These are phyloP conservation scores for Puccinia brachypodii DNA, from an alignment of 1,284 basidiomycete genomes.

Conservation along the genomic window DNA sequence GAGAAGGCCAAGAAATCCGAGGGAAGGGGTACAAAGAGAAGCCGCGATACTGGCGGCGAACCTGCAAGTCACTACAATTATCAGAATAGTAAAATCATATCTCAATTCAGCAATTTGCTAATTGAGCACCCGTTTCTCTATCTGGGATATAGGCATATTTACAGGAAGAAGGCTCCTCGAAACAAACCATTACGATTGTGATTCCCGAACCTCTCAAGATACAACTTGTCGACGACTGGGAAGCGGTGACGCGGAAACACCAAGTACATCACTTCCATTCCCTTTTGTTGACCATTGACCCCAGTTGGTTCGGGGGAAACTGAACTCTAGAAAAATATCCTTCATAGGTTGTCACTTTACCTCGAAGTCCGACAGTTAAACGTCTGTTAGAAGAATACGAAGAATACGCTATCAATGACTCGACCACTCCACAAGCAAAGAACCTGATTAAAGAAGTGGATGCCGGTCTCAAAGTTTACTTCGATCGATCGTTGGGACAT, in stretches of 20 bases:
- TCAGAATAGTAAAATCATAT: background rate
- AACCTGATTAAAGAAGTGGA: conserved; percentile 71
- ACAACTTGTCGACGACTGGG: conserved; percentile 95
- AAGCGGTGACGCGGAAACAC: conserved; percentile 90
- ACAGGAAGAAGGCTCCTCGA: conserved; percentile 62
- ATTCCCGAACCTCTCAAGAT: conserved; percentile 87
- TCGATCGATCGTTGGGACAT: conserved; percentile 83
- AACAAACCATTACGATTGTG: conserved; percentile 81
- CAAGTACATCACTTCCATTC: conserved; percentile 67
- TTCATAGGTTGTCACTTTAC: conserved; percentile 77
- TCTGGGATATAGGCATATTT: background rate
- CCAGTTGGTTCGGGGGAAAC: background rate
- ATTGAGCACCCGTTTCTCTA: background rate
- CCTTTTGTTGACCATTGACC: background rate
- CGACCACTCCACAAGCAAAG: conserved; percentile 27
- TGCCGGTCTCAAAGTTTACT: conserved; percentile 87
- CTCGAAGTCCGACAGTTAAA: conserved; percentile 76
- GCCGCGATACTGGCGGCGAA: conserved; percentile 58
- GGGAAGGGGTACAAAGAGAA: conserved; percentile 55
- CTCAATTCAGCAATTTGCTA: background rate
- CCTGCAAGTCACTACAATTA: conserved; percentile 55
- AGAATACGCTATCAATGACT: conserved; percentile 60
- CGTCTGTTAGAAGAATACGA: conserved; percentile 78
- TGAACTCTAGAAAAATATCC: background rate
- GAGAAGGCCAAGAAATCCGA: conserved; percentile 58